Conservation (phyloP, 2,329 filamentous ascomycete genomes). For the Aspergillus proliferans region DNA sequence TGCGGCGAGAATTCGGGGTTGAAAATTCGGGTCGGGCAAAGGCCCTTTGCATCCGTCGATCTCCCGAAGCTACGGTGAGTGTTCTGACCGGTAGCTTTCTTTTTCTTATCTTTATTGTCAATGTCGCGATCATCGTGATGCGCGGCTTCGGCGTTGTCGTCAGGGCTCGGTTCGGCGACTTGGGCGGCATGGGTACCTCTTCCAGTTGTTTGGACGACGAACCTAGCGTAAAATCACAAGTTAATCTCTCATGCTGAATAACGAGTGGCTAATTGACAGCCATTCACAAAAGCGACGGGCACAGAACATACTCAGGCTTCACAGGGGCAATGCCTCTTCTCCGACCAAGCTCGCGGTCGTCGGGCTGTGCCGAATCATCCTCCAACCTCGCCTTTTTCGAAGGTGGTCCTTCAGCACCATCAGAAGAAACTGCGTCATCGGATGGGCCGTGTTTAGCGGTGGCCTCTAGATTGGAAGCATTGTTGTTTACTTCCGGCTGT, state of each 20-base stretch:
- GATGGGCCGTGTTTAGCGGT: constrained; percentile 14
- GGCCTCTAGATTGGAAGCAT: constrained; percentile 6
- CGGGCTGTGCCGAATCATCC: constrained; percentile 15
- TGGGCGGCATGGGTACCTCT: constrained; percentile 10
- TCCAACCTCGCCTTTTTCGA: constrained; percentile 57
- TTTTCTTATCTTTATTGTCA: constrained; percentile 40
- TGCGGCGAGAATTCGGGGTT: constrained; percentile 73
- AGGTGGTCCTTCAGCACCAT: constrained; percentile 38
- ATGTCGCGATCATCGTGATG: constrained; percentile 37
- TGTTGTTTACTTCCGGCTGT: constrained; percentile 5
- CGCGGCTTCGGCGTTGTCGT: constrained; percentile 56
- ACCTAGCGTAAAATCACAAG: constrained; percentile 18
- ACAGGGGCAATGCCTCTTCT: constrained; percentile 60
- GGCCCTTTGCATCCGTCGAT: constrained; percentile 67
- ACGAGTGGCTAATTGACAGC: background rate
- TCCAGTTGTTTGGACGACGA: constrained; percentile 17
- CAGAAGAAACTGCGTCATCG: constrained; percentile 22
- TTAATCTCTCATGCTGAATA: background rate
- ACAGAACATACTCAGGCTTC: constrained; percentile 59
- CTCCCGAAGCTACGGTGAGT: constrained; percentile 73
- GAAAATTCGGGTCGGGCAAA: constrained; percentile 69
- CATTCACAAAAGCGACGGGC: background rate
- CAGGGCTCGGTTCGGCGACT: constrained; percentile 36
- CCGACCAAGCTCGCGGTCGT: constrained; percentile 25
- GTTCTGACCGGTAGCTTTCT: constrained; percentile 70